Conservation (phyloP, 1,284 basidiomycete genomes). For the Leccinum pachyderme region DNA sequence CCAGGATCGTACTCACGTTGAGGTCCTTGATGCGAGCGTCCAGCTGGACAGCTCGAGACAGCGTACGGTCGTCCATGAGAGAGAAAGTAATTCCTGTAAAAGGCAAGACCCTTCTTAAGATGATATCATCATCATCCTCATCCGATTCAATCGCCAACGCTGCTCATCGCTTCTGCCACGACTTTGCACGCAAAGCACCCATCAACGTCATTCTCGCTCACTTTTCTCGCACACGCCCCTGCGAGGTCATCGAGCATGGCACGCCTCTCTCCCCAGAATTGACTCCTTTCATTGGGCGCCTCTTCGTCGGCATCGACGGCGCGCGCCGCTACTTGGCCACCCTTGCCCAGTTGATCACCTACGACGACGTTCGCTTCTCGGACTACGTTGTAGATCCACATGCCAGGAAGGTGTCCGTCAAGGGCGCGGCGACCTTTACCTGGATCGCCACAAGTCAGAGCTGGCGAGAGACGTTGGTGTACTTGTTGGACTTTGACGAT, state of each 20-base stretch:
- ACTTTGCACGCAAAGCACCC: slow-evolving; percentile 47
- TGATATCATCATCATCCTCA: neutral
- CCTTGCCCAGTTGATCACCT: slow-evolving; percentile 44
- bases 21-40: slow-evolving; percentile 69
- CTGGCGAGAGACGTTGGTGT: slow-evolving; percentile 65
- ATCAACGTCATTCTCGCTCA: slow-evolving; percentile 44
- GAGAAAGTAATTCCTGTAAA: neutral
- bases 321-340: slow-evolving; percentile 50
- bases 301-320: slow-evolving; percentile 45
- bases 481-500: slow-evolving; percentile 60
- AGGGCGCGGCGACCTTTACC: slow-evolving; percentile 53
- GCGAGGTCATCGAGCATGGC: slow-evolving; percentile 57
- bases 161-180: slow-evolving; percentile 50
- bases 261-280: slow-evolving; percentile 42
- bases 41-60: slow-evolving; percentile 51
- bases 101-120: slow-evolving; percentile 7
- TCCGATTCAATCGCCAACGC: slow-evolving; percentile 36
- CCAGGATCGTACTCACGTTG: slow-evolving; percentile 44
- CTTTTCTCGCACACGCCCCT: slow-evolving; percentile 48
- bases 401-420: slow-evolving; percentile 48
- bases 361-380: slow-evolving; percentile 42
- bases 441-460: slow-evolving; percentile 47
- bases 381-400: slow-evolving; percentile 41
- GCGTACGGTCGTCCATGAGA: slow-evolving; percentile 30
- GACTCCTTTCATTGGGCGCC: slow-evolving; percentile 58